Base-by-base conservation (phyloP, 352 stramenopile species). In the Phytophthora pini region DNA sequence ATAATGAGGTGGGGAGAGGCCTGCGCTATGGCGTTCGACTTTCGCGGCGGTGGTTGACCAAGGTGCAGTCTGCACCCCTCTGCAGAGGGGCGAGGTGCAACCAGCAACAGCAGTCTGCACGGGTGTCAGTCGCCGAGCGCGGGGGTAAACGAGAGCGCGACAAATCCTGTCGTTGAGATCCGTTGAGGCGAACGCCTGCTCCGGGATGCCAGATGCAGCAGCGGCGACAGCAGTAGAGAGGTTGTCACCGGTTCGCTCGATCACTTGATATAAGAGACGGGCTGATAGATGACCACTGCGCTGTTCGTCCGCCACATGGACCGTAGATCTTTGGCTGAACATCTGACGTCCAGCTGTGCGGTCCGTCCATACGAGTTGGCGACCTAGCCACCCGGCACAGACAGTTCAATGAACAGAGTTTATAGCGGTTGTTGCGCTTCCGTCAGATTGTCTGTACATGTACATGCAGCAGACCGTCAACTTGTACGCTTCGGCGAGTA, bases 131-230 rank as follows among this genome's bases (percentile, higher is more conserved):
- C 27, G 44, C n/a, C 44, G 11, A 22, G 32, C 22, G 4, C 4
- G 3, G 20, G 17, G 29, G 41, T 32, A 60, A 43, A 54, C 39
- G 17, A 22, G 31, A 53, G 12, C 39, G 32, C 2, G 11, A 38
- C 57, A 65, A 65, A 58, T 65, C 57, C 36, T 65, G 57, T 57
- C 57, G 57, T 59, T 31, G 13, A 46, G 48, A 57, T 58, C 46
- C 31, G 44, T 62, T 53, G 48, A 31, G 36, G 27, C 45, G 39
- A 47, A 39, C 38, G 40, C 39, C 47, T 46, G 48, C 57, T 57
- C 57, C 47, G 4, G 20, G 17, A 29, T 48, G n/a, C 56, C 56
- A 64, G 56, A 64, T 64, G 56, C 46, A 64, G n/a, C 13, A 11
- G 54, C 13, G 5, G 4, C 34, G 29, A 0, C 46, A 56, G 36